These are phyloP conservation scores for Venturia aucupariae DNA, from an alignment of 2,329 filamentous ascomycete genomes.

Conservation along the genomic window DNA sequence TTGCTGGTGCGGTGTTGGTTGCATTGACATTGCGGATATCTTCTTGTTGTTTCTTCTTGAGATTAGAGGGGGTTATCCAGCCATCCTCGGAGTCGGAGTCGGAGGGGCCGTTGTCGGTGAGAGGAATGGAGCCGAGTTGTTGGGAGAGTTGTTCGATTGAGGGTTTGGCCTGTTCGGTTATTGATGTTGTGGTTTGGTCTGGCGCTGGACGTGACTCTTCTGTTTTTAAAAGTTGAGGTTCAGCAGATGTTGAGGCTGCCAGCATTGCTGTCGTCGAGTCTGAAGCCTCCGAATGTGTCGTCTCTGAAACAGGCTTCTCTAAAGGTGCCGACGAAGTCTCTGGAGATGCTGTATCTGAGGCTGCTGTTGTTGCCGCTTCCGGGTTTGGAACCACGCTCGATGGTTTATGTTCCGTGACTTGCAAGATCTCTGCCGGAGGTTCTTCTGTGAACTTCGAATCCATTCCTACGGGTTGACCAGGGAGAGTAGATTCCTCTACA, in stretches of 20 bases:
- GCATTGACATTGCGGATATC: slow-evolving; percentile 43
- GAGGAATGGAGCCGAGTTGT: not conserved
- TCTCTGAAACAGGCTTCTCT: not conserved
- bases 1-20: slow-evolving; percentile 1
- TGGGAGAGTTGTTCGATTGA: slow-evolving; percentile 2
- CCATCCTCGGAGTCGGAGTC: slow-evolving; percentile 51
- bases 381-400: not conserved
- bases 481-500: not conserved
- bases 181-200: not conserved
- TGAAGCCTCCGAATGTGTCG: not conserved
- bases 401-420: not conserved
- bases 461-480: not conserved
- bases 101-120: not conserved
- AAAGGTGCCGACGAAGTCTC: not conserved
- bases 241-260: not conserved
- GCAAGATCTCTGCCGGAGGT: not conserved
- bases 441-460: not conserved
- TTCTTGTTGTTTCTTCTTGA: slow-evolving; percentile 71
- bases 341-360: not conserved
- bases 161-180: not conserved
- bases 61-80: slow-evolving; percentile 92
- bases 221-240: not conserved
- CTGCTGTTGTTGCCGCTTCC: not conserved
- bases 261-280: not conserved
- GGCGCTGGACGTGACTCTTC: not conserved